Conservation (phyloP, 139 green algal genomes). For the Chlamydomonas eustigma region DNA sequence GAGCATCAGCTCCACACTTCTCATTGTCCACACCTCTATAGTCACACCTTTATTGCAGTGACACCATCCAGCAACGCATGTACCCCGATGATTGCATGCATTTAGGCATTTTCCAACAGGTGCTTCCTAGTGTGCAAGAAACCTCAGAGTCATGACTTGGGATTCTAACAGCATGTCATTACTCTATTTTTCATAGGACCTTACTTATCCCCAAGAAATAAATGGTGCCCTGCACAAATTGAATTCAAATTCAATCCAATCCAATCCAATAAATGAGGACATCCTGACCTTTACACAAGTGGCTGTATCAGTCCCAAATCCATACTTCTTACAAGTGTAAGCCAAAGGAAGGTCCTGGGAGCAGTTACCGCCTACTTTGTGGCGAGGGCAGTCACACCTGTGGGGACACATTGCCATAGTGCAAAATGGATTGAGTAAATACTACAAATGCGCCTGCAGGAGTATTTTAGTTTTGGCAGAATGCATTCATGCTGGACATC, state of each 20-base stretch:
- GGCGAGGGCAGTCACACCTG: conserved; percentile 36
- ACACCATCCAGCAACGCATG: conserved; percentile 25
- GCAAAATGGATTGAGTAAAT: not conserved
- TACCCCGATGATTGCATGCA: conserved; percentile 22
- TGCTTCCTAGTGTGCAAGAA: conserved; percentile 11
- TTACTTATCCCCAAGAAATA: not conserved
- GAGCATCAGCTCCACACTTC: not conserved
- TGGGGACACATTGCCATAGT: not conserved
- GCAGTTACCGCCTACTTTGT: conserved; percentile 18
- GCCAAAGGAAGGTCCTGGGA: not conserved
- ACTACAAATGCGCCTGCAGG: not conserved
- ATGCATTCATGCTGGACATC: no score
- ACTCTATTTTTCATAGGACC: no score
- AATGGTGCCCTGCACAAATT: not conserved
- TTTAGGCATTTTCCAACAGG: conserved; percentile 21
- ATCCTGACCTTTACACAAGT: not conserved
- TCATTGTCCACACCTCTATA: not conserved
- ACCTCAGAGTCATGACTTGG: conserved; percentile 6
- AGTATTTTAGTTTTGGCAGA: no score
- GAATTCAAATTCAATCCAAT: not conserved
- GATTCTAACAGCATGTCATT: no score
- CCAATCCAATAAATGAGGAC: not conserved
- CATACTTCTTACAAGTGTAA: not conserved
- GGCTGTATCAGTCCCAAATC: not conserved
- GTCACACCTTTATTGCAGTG: conserved; percentile 28